phyloP scores from a whole-genome alignment of 2,329 filamentous ascomycete genomes.

The Fusarium tuaranense region DNA sequence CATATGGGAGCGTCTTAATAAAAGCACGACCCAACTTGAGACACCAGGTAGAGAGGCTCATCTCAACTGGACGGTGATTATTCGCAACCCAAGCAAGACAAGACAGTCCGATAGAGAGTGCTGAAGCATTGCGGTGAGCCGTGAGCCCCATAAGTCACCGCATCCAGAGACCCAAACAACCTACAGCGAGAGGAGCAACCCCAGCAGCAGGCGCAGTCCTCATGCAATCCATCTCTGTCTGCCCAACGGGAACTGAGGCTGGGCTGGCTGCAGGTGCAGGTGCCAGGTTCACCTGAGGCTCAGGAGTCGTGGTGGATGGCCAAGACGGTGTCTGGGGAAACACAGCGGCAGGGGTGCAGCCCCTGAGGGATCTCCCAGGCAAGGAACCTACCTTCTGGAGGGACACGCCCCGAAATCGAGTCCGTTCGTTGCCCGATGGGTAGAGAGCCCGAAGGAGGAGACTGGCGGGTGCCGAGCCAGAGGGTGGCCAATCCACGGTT shows the following conservation, averaged over 20 bases:
- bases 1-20: constrained; percentile 14
- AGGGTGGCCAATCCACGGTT: constrained; percentile 14
- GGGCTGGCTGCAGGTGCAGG: constrained; percentile 19
- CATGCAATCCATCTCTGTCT: not conserved
- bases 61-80: not conserved
- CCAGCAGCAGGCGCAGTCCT: not conserved
- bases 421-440: not conserved
- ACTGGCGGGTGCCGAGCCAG: constrained; percentile 1
- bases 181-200: not conserved
- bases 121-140: not conserved
- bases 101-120: not conserved
- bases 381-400: constrained; percentile 9
- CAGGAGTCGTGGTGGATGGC: constrained; percentile 23
- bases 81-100: not conserved
- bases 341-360: constrained; percentile 26
- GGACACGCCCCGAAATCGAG: constrained; percentile 15
- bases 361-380: constrained; percentile 21
- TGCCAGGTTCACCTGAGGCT: constrained; percentile 45
- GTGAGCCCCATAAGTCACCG: not conserved
- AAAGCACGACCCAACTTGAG: constrained; percentile 15
- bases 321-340: constrained; percentile 33
- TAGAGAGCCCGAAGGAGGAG: not conserved
- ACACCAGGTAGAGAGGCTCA: not conserved
- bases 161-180: not conserved
- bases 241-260: constrained; percentile 7